Conservation (phyloP, 768 basidiomycete species). For the Russula ochroleuca region DNA sequence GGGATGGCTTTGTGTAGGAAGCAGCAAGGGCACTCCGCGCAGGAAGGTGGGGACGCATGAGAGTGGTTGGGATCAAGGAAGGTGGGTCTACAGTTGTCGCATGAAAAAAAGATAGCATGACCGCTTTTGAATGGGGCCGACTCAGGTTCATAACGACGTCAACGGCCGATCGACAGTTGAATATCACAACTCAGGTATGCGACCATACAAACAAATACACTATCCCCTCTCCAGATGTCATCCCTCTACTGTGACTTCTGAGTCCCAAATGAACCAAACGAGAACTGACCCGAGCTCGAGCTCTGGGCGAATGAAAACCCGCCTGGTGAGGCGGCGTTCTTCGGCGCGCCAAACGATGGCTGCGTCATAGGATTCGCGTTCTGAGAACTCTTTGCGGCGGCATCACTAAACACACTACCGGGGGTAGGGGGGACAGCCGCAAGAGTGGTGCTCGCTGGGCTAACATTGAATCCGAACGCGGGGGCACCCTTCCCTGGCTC, state of each 20-base stretch:
- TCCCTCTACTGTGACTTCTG: conserved; percentile 23
- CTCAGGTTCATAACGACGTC: conserved; percentile 1
- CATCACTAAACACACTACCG: conserved; percentile 21
- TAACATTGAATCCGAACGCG: background rate
- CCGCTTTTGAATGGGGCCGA: conserved; percentile 6
- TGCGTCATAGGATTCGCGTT: conserved; percentile 9
- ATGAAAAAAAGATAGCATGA: background rate
- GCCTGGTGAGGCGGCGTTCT: conserved; percentile 5
- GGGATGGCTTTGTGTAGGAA: conserved; percentile 10
- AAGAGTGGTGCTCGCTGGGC: background rate
- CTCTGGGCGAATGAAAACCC: conserved; percentile 9
- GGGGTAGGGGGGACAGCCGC: conserved; percentile 18
- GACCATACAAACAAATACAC: conserved; percentile 8
- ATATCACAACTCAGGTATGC: background rate
- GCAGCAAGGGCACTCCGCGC: background rate
- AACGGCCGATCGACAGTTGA: background rate
- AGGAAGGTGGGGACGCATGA: conserved; percentile 1
- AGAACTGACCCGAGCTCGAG: conserved; percentile 11
- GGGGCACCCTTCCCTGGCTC: conserved; percentile 10
- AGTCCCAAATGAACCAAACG: conserved; percentile 14
- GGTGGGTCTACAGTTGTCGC: background rate
- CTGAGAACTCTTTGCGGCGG: conserved; percentile 9
- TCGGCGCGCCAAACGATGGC: conserved; percentile 14
- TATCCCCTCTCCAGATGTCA: background rate
- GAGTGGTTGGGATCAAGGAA: conserved; percentile 1